A percentile compares a stretch with the other conserved stretches of the same genome.
Conservation (phyloP, 345 rosid genomes). For the Nephelium lappaceum region DNA sequence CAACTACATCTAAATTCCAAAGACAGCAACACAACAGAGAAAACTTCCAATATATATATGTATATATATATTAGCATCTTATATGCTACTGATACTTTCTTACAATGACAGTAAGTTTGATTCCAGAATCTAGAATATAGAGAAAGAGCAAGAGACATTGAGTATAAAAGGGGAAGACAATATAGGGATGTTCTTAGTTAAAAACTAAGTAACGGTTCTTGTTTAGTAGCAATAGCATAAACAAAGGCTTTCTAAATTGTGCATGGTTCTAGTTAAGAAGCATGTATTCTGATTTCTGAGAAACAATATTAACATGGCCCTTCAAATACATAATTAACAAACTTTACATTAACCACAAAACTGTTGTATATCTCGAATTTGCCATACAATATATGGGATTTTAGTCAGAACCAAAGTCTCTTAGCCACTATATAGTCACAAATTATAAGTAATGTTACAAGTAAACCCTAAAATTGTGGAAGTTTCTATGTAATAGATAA, state of each 20-base stretch:
- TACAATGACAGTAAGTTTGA: neutral
- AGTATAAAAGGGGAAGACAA: neutral
- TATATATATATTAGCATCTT: too few relatives aligned
- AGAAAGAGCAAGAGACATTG: neutral
- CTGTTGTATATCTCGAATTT: neutral
- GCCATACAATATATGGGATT: neutral
- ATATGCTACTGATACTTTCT: neutral
- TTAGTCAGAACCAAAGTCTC: neutral
- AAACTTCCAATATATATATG: too few relatives aligned
- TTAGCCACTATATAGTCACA: neutral
- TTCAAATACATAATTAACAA: neutral
- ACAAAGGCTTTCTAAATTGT: neutral
- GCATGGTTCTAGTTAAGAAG: neutral
- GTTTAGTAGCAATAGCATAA: neutral
- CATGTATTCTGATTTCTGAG: neutral
- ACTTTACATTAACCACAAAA: neutral
- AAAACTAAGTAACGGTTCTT: neutral
- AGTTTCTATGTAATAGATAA: neutral
- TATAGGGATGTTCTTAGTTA: neutral
- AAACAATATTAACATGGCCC: neutral
- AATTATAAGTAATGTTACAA: neutral
- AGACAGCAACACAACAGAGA: slow-evolving; percentile 4
- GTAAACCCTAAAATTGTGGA: neutral
- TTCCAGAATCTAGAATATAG: neutral
- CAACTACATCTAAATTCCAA: neutral